These are phyloP conservation scores for Saksenaea vasiformis DNA, from an alignment of 371 early-diverging fungal species.

Conservation along the genomic window DNA sequence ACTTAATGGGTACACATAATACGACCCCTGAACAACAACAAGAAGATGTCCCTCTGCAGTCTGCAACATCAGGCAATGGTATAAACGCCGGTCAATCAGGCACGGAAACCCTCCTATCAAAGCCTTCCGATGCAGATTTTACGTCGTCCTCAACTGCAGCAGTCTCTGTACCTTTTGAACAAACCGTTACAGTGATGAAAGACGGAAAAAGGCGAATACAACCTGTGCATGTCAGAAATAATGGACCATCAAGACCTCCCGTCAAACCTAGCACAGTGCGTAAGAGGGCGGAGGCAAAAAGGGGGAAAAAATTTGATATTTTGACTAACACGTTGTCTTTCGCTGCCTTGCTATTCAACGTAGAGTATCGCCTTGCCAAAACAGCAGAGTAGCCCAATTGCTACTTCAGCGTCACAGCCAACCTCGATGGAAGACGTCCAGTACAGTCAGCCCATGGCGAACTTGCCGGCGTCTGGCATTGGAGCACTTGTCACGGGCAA, in stretches of 20 bases:
- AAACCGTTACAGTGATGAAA: slow-evolving; percentile 68
- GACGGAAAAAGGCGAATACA: slow-evolving; percentile 83
- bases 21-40: slow-evolving; percentile 6
- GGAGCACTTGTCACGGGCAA: slow-evolving; percentile 45
- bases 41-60: slow-evolving; percentile 5
- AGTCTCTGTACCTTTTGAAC: slow-evolving; percentile 28
- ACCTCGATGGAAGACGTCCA: background rate
- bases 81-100: background rate
- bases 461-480: slow-evolving; percentile 19
- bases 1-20: slow-evolving; percentile 43
- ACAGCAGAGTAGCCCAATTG: background rate
- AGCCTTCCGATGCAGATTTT: slow-evolving; percentile 12
- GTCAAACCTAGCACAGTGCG: background rate
- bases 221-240: slow-evolving; percentile 60
- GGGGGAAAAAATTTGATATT: background rate
- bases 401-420: background rate
- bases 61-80: background rate
- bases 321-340: background rate
- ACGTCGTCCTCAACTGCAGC: slow-evolving; percentile 21
- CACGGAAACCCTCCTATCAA: background rate
- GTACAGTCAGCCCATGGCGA: slow-evolving; percentile 7
- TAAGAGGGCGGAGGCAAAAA: background rate
- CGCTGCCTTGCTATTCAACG: background rate
- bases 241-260: background rate
- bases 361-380: background rate